Conservation (phyloP, 148 eudicot species). For the Heliamphora exappendiculata region DNA sequence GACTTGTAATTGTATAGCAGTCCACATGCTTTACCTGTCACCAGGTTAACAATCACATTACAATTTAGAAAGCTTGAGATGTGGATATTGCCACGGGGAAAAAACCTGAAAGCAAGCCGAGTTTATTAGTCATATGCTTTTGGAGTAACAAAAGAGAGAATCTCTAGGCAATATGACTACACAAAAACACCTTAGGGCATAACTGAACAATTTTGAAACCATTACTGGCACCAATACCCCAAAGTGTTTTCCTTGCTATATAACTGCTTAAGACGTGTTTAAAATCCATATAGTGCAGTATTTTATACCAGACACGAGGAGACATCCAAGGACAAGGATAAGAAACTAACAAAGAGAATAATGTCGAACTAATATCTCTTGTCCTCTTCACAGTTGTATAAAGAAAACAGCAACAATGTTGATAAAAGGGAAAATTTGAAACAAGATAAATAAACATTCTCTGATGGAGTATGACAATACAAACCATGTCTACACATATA, state of each 20-base stretch:
- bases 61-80: background rate
- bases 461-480: too few species aligned
- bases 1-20: constrained; percentile 57
- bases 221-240: background rate
- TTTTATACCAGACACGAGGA: background rate
- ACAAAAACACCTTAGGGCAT: background rate
- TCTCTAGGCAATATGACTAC: background rate
- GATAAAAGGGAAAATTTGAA: too few species aligned
- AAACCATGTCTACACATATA: too few species aligned
- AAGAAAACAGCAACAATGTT: background rate
- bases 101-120: background rate
- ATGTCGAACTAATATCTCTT: background rate
- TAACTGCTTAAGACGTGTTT: background rate
- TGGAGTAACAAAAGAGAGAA: background rate
- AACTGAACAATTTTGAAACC: background rate
- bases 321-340: background rate
- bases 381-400: background rate
- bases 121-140: background rate
- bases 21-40: constrained; percentile 84
- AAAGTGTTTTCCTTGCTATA: background rate
- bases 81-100: background rate
- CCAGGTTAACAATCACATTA: background rate
- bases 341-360: background rate
- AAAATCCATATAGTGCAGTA: background rate
- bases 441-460: too few species aligned